These are phyloP conservation scores for Diplodia corticola DNA, from an alignment of 2,329 filamentous ascomycete species.

Conservation along the genomic window DNA sequence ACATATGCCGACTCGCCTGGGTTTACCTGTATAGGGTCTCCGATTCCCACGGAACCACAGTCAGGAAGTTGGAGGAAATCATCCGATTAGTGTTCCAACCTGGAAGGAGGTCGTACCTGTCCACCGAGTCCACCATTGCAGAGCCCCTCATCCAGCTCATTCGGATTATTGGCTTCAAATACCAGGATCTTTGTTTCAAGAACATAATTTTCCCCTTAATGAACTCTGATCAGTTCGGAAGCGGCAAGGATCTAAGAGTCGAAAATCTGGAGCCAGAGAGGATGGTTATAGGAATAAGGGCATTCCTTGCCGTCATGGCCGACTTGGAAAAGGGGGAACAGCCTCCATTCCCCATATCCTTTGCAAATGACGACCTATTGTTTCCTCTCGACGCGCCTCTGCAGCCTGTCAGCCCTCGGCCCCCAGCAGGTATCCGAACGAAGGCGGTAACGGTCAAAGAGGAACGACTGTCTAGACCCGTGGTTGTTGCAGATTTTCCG, in stretches of 20 bases:
- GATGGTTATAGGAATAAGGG: conserved; percentile 94
- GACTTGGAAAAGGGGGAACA: conserved; percentile 85
- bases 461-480: conserved; percentile 66
- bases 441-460: conserved; percentile 51
- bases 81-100: conserved; percentile 79
- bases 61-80: conserved; percentile 86
- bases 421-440: conserved; percentile 34
- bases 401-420: conserved; percentile 36
- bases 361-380: conserved; percentile 48
- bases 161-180: conserved; percentile 88
- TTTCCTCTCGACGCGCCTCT: conserved; percentile 40
- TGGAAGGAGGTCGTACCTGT: conserved; percentile 76
- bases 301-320: conserved; percentile 89
- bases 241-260: conserved; percentile 75
- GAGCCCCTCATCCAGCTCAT: conserved; percentile 93
- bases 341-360: conserved; percentile 80
- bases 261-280: conserved; percentile 94
- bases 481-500: conserved; percentile 63
- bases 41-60: conserved; percentile 67
- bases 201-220: conserved; percentile 93
- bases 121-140: conserved; percentile 78
- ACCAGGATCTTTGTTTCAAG: conserved; percentile 90
- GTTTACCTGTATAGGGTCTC: conserved; percentile 81
- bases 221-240: conserved; percentile 83
- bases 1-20: conserved; percentile 88